These are phyloP conservation scores for Cytospora leucostoma DNA, from an alignment of 2,329 filamentous ascomycete genomes.

Conservation along the genomic window DNA sequence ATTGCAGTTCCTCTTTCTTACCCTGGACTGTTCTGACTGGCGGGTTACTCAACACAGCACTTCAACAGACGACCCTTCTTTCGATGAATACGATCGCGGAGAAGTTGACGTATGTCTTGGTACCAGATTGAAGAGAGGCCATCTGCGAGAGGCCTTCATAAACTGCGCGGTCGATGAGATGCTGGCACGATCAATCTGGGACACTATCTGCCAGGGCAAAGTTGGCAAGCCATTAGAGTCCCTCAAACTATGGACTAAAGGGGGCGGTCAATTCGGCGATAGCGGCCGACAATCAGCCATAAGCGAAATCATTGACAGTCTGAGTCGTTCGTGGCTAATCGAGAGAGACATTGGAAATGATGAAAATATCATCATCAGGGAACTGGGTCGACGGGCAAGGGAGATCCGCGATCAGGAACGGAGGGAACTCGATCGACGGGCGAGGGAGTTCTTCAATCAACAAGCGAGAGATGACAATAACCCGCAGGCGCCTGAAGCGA, in stretches of 20 bases:
- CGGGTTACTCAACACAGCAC: background rate
- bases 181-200: conserved; percentile 17
- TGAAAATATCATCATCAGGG: background rate
- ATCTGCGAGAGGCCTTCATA: conserved; percentile 2
- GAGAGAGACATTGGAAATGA: conserved; percentile 6
- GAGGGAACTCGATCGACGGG: background rate
- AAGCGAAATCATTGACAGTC: background rate
- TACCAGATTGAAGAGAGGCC: background rate
- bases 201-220: conserved; percentile 3
- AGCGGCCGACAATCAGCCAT: background rate
- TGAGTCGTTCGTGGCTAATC: conserved; percentile 20
- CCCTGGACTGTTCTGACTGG: conserved; percentile 15
- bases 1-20: conserved; percentile 8
- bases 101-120: too few relatives aligned
- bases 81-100: background rate
- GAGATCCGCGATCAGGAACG: background rate
- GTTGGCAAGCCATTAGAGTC: background rate
- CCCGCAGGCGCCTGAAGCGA: too few relatives aligned
- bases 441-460: too few relatives aligned
- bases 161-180: conserved; percentile 19
- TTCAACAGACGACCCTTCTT: conserved; percentile 1
- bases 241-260: conserved; percentile 15
- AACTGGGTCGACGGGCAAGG: conserved; percentile 10
- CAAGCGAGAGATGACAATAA: too few relatives aligned
- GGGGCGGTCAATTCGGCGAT: background rate